A percentile compares a stretch with the other conserved stretches of the same genome.
phyloP scores from a whole-genome alignment of 2,329 filamentous ascomycete genomes.

The Coccinonectria pachysandricola region DNA sequence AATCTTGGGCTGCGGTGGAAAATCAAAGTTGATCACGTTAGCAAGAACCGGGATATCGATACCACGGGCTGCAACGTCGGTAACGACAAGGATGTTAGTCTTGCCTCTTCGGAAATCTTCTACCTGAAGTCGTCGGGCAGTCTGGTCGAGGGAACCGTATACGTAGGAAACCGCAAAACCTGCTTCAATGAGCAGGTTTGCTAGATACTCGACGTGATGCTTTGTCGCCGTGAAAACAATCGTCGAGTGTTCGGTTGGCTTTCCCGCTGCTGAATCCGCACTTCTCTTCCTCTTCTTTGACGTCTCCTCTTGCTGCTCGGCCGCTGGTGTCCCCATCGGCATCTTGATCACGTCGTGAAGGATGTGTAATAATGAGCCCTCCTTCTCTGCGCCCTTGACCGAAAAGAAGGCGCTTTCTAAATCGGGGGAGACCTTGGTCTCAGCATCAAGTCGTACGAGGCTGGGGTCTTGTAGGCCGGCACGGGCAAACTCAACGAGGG shows the following conservation, averaged over 20 bases:
- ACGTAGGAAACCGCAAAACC: conserved; percentile 90
- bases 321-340: conserved; percentile 53
- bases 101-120: conserved; percentile 78
- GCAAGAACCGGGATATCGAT: conserved; percentile 94
- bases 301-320: conserved; percentile 32
- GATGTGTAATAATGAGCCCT: conserved; percentile 81
- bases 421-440: conserved; percentile 92
- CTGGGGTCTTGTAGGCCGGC: conserved; percentile 89
- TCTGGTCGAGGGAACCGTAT: conserved; percentile 91
- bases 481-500: conserved; percentile 88
- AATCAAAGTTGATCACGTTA: conserved; percentile 98
- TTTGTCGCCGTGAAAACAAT: conserved; percentile 94
- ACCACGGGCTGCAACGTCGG: conserved; percentile 91
- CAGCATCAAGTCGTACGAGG: conserved; percentile 80
- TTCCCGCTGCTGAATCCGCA: conserved; percentile 42
- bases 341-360: conserved; percentile 89
- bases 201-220: conserved; percentile 92
- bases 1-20: conserved; percentile 91
- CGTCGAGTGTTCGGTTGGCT: conserved; percentile 81
- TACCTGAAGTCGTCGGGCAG: conserved; percentile 83
- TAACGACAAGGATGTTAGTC: conserved; percentile 87
- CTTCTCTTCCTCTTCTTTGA: conserved; percentile 65
- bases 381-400: conserved; percentile 86
- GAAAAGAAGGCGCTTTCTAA: conserved; percentile 93
- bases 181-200: conserved; percentile 63